A percentile compares a stretch with the other conserved stretches of the same genome.
Conservation (phyloP, 495 filamentous ascomycete species). For the Penicillium samsonianum region DNA sequence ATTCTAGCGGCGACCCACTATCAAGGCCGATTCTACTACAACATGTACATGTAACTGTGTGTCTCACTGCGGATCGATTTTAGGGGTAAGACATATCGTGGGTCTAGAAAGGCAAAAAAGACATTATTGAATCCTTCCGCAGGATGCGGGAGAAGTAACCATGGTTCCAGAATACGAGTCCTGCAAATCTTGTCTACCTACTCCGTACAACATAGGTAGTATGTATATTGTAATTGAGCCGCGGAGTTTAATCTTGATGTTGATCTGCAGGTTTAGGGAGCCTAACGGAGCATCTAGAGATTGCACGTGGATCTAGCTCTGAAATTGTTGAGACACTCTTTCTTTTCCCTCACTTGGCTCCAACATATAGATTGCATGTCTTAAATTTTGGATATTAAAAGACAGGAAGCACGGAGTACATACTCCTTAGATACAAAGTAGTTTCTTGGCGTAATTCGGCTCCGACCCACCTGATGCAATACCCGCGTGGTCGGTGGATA, state of each 20-base stretch:
- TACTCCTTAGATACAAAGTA: not conserved
- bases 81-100: not conserved
- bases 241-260: not conserved
- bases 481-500: not conserved
- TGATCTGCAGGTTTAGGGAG: not conserved
- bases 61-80: not conserved
- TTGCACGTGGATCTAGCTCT: not conserved
- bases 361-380: not conserved
- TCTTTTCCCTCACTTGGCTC: not conserved
- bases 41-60: not conserved
- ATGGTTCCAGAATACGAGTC: not conserved
- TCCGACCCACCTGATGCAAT: not conserved
- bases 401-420: not conserved
- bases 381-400: not conserved
- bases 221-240: not conserved
- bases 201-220: too few species aligned
- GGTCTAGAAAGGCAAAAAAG: not conserved
- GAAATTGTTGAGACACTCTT: not conserved
- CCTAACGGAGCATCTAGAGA: not conserved
- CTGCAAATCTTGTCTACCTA: not conserved
- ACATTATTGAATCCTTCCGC: not conserved
- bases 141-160: not conserved
- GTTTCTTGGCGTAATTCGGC: not conserved
- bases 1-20: not conserved
- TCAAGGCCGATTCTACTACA: not conserved